Evolutionary conservation across 2,329 filamentous ascomycete species (phyloP), one percentile per base, ranked within the genome.

Genomic region (Ophiostoma angusticollis): DNA sequence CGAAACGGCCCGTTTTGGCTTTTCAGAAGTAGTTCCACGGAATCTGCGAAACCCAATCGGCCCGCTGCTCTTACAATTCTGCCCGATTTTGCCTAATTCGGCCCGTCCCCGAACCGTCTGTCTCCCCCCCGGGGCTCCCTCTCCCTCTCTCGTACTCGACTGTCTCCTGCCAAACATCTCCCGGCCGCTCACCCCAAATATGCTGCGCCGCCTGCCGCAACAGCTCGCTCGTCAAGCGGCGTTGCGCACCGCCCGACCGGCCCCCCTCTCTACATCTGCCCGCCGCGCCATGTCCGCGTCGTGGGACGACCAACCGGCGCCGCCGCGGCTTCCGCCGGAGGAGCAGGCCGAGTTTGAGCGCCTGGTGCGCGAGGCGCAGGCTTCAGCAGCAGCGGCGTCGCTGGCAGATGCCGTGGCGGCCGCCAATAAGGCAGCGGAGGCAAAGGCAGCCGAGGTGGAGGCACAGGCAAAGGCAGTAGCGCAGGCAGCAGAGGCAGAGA

Each of bases 281-380:
- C 21, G n/a, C 3, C 18, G 18, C 7, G n/a, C 3, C 11, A 14
- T 13, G 14, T 27, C 7, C 33, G 33, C 6, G 9, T n/a, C 50
- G 48, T 72, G 70, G 60, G 56, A 61, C 39, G 53, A 63, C 14
- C 65, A 66, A 11, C 84, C 89, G 18, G 63, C 84, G 7, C 91
- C 91, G 13, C 87, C 85, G 0, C 82, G 85, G 35, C 83, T 96
- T 9, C 85, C 89, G 6, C 78, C 85, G 52, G 78, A 84, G 58
- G 80, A 94, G 50, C 87, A 95, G 65, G 84, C 86, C 56, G 74
- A 93, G 48, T 94, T 91, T 58, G 87, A 95, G 61, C 72, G 78
- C 30, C 79, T 96, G 4, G 86, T 95, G 56, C 74, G 74, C 50
- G 68, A 61, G 24, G 72, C 71, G 41, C 56, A 65, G 45, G 63